Conservation (phyloP, 1,284 basidiomycete genomes). For the Fomes fomentarius region DNA sequence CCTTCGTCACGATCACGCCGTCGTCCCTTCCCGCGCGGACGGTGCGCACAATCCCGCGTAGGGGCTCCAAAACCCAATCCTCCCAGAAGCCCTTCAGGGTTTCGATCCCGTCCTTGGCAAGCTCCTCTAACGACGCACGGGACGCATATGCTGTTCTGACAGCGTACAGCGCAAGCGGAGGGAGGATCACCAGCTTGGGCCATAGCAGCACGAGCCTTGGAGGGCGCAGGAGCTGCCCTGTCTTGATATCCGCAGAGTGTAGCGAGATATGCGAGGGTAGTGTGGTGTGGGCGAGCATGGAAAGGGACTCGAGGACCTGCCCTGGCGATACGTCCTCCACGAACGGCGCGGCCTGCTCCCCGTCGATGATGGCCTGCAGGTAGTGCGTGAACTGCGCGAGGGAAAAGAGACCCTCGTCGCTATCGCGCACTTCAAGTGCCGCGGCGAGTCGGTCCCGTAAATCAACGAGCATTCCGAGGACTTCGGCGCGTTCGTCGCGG, state of each 20-base stretch:
- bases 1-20: slow-evolving; percentile 73
- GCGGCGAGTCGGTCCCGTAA: slow-evolving; percentile 49
- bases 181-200: slow-evolving; percentile 69
- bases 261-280: slow-evolving; percentile 34
- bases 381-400: slow-evolving; percentile 20
- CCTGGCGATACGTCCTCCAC: not conserved
- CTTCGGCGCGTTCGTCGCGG: slow-evolving; percentile 64
- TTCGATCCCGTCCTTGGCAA: slow-evolving; percentile 65
- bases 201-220: slow-evolving; percentile 61
- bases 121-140: slow-evolving; percentile 52
- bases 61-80: slow-evolving; percentile 88
- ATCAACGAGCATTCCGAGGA: slow-evolving; percentile 59
- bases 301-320: slow-evolving; percentile 23
- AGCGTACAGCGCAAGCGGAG: slow-evolving; percentile 59
- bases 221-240: slow-evolving; percentile 54
- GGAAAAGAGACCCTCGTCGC: slow-evolving; percentile 14
- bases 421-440: slow-evolving; percentile 26
- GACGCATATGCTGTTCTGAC: slow-evolving; percentile 53
- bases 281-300: slow-evolving; percentile 27
- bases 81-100: slow-evolving; percentile 79
- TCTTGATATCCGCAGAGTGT: slow-evolving; percentile 37
- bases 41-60: slow-evolving; percentile 84
- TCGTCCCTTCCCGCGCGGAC: slow-evolving; percentile 78
- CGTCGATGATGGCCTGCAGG: slow-evolving; percentile 19
- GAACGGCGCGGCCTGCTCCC: slow-evolving; percentile 7